These are phyloP conservation scores for Ogataea thermomethanolica DNA, from an alignment of 805 yeast genomes.

Conservation along the genomic window DNA sequence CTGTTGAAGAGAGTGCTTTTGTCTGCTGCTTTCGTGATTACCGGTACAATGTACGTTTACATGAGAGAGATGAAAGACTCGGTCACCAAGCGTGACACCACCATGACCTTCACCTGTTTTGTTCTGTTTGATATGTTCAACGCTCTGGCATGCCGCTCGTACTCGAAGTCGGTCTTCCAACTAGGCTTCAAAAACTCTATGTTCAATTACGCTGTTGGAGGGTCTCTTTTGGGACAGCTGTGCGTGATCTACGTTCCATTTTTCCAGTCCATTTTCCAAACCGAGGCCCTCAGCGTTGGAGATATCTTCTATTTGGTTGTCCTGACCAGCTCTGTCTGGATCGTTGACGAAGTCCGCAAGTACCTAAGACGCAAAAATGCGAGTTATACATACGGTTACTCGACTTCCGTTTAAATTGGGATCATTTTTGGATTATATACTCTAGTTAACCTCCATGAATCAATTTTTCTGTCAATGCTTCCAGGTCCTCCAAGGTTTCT, in stretches of 20 bases:
- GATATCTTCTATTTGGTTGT: conserved; percentile 64
- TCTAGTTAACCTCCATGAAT: conserved; percentile 23
- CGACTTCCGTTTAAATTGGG: conserved; percentile 25
- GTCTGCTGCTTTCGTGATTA: conserved; percentile 71
- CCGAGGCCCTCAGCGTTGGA: conserved; percentile 75
- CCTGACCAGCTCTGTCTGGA: conserved; percentile 76
- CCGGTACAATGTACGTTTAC: conserved; percentile 87
- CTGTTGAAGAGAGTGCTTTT: conserved; percentile 71
- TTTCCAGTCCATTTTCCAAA: conserved; percentile 88
- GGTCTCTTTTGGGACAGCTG: conserved; percentile 84
- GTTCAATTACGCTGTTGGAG: conserved; percentile 91
- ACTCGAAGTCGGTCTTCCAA: conserved; percentile 76
- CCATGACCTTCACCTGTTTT: conserved; percentile 98
- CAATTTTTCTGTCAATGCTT: conserved; percentile 68
- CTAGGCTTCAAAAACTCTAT: conserved; percentile 79
- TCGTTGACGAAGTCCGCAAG: conserved; percentile 82
- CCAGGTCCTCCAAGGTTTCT: conserved; percentile 88
- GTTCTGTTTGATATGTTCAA: conserved; percentile 96
- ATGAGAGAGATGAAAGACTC: conserved; percentile 82
- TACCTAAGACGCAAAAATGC: conserved; percentile 29
- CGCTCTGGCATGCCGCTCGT: conserved; percentile 90
- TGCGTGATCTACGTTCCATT: conserved; percentile 93
- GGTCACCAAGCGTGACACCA: conserved; percentile 92
- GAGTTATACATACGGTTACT: conserved; percentile 25
- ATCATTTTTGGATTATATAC: background rate